These are phyloP conservation scores for Trichoderma virens DNA, from an alignment of 495 filamentous ascomycete species.

Conservation along the genomic window DNA sequence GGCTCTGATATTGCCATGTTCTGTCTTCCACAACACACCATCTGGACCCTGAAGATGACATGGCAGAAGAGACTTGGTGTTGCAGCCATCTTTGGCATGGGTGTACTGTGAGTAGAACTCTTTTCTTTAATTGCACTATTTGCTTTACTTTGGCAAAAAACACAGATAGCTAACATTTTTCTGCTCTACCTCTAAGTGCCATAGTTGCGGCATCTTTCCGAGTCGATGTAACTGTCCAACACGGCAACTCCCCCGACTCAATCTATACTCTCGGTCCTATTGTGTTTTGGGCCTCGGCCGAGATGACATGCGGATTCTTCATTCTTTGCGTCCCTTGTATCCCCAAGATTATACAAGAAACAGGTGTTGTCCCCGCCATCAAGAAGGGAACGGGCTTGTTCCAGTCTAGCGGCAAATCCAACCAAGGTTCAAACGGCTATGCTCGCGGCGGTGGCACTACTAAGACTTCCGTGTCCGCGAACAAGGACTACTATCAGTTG, in stretches of 20 bases:
- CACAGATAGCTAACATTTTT: no score
- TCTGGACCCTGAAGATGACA: conserved; percentile 29
- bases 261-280: conserved; percentile 18
- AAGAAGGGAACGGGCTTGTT: conserved; percentile 14
- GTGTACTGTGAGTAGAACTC: conserved; percentile 27
- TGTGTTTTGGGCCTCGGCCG: conserved; percentile 22
- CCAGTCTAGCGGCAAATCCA: conserved; percentile 13
- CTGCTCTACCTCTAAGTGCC: conserved; percentile 17
- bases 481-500: conserved; percentile 20
- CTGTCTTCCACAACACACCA: conserved; percentile 27
- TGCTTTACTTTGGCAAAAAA: no score
- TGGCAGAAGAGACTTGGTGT: conserved; percentile 25
- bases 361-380: conserved; percentile 11
- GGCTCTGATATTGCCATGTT: conserved; percentile 29
- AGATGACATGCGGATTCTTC: conserved; percentile 29
- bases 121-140: not conserved
- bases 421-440: not conserved
- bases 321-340: conserved; percentile 21
- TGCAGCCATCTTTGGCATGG: conserved; percentile 30
- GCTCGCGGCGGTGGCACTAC: not conserved
- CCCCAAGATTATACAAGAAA: conserved; percentile 20
- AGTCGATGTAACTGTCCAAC: conserved; percentile 21
- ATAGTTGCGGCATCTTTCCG: conserved; percentile 25
- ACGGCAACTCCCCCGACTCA: conserved; percentile 17
- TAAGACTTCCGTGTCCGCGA: conserved; percentile 13